Conservation (phyloP, 345 rosid species). For the Dipteronia dyeriana region DNA sequence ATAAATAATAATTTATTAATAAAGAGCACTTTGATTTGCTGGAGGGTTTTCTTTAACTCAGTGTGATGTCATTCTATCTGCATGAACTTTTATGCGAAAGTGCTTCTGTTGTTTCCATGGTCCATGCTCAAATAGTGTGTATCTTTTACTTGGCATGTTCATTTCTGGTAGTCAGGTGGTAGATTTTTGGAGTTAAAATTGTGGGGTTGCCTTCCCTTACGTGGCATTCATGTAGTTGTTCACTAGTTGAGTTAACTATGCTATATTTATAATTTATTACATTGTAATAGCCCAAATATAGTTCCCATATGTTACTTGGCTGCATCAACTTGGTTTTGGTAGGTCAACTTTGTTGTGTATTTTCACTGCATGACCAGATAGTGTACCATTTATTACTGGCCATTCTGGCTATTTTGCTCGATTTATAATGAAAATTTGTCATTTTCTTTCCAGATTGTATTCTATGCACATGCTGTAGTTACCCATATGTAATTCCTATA, state of each 20-base stretch:
- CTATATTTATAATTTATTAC: neutral
- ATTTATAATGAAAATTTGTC: too few species aligned
- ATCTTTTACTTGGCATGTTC: neutral
- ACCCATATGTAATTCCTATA: neutral
- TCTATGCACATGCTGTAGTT: neutral
- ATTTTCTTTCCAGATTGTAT: neutral
- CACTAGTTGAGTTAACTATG: neutral
- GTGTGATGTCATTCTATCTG: neutral
- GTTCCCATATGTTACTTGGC: neutral
- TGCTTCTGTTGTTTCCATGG: neutral
- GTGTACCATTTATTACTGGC: neutral
- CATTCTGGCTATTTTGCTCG: neutral
- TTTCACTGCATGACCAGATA: neutral
- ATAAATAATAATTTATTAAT: neutral
- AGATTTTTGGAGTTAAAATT: neutral
- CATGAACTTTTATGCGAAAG: neutral
- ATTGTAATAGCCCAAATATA: neutral
- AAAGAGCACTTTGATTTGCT: neutral
- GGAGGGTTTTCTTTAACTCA: neutral
- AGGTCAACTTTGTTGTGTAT: neutral
- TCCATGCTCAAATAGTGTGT: neutral
- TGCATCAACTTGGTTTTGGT: slow-evolving; percentile 7
- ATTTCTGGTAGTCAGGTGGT: neutral
- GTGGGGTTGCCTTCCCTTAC: neutral
- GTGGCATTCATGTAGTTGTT: neutral